Evolutionary conservation across 2,329 filamentous ascomycete species (phyloP).

Genomic region (Epichloe aotearoae): DNA sequence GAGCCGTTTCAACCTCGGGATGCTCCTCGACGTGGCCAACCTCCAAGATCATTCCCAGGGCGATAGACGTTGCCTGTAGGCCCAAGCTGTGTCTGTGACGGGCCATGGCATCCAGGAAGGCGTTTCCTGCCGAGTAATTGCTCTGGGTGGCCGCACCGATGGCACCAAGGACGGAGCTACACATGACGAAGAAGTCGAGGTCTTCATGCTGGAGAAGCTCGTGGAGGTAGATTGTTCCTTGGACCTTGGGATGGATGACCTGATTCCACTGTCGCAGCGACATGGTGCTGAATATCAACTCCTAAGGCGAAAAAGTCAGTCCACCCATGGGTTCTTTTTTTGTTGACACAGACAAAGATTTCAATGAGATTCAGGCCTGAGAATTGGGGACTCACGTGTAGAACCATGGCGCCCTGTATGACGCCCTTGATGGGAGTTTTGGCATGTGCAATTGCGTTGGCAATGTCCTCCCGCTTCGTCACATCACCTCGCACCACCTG

Average conservation of each 20-base stretch:
- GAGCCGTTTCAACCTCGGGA: neutral
- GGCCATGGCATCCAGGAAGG: neutral
- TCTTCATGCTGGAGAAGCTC: neutral
- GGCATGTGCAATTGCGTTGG: neutral
- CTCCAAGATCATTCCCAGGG: neutral
- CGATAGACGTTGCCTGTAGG: neutral
- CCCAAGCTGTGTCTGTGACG: neutral
- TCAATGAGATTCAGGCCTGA: neutral
- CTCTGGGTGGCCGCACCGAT: neutral
- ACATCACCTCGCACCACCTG: neutral
- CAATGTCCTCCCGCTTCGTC: neutral
- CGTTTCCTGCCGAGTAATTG: neutral
- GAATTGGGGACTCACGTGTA: neutral
- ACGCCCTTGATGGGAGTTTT: neutral
- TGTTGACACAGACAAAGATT: neutral
- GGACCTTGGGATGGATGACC: neutral
- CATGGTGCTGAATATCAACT: neutral
- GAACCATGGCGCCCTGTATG: neutral
- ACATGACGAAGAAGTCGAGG: neutral
- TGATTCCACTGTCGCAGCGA: neutral
- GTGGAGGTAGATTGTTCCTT: neutral
- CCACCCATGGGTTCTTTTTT: neutral
- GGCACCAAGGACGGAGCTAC: neutral
- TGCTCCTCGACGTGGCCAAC: neutral
- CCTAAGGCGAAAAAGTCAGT: neutral